These are phyloP conservation scores for Curvularia spicifera DNA, from an alignment of 2,329 filamentous ascomycete species.

Conservation along the genomic window DNA sequence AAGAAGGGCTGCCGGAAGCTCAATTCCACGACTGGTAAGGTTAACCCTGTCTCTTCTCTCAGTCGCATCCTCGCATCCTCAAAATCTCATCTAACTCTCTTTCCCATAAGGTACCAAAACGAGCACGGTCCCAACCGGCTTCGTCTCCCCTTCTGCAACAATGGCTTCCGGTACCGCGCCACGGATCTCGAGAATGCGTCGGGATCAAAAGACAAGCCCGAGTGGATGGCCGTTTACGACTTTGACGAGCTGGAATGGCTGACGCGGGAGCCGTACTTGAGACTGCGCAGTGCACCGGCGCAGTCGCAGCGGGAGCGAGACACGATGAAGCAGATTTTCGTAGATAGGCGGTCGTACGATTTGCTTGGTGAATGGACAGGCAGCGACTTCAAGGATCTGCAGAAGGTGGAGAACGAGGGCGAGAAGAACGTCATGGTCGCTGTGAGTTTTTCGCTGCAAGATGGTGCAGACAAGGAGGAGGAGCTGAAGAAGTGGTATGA, in stretches of 20 bases:
- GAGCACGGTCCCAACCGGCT: conserved; percentile 86
- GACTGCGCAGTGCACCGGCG: conserved; percentile 63
- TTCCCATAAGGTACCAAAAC: conserved; percentile 71
- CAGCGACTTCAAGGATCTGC: conserved; percentile 64
- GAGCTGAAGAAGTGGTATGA: conserved; percentile 73
- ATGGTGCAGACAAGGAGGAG: conserved; percentile 58
- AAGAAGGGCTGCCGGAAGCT: conserved; percentile 65
- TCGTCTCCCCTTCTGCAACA: conserved; percentile 74
- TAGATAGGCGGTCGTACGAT: conserved; percentile 75
- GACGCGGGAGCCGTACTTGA: conserved; percentile 72
- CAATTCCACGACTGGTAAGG: conserved; percentile 74
- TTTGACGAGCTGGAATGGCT: conserved; percentile 76
- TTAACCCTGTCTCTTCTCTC: conserved; percentile 22
- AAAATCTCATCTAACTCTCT: conserved; percentile 43
- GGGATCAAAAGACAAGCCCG: conserved; percentile 58
- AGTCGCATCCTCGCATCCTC: conserved; percentile 31
- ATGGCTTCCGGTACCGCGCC: conserved; percentile 80
- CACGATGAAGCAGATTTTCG: conserved; percentile 69
- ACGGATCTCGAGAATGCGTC: conserved; percentile 58
- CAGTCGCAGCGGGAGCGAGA: conserved; percentile 66
- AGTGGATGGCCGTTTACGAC: conserved; percentile 83
- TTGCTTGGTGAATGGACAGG: conserved; percentile 63
- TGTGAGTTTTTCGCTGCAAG: conserved; percentile 65
- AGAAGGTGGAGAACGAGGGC: conserved; percentile 65
- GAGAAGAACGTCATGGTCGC: conserved; percentile 64